phyloP scores from a whole-genome alignment of 805 yeast genomes.

The Wickerhamiella brachini region DNA sequence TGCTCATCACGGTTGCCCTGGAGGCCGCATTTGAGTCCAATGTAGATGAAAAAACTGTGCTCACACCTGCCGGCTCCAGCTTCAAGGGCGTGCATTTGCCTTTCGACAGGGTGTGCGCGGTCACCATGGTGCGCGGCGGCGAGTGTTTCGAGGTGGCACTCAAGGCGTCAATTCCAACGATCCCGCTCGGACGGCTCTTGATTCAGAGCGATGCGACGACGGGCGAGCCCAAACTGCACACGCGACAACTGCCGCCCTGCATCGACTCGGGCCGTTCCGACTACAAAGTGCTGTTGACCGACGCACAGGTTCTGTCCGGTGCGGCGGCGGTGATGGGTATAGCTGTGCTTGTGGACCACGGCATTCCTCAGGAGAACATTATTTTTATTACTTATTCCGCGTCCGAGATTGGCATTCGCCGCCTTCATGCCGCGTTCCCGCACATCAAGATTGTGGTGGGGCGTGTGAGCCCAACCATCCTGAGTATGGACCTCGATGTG shows the following conservation, averaged over 20 bases:
- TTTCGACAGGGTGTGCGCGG: conserved; percentile 47
- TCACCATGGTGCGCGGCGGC: conserved; percentile 78
- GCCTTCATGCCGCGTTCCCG: conserved; percentile 65
- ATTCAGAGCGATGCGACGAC: conserved; percentile 80
- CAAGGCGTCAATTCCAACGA: conserved; percentile 61
- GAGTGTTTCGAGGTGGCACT: conserved; percentile 79
- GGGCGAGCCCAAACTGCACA: conserved; percentile 89
- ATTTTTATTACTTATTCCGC: conserved; percentile 57
- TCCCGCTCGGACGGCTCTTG: conserved; percentile 66
- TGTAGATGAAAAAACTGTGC: conserved; percentile 24
- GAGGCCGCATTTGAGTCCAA: conserved; percentile 28
- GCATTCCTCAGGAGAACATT: conserved; percentile 46
- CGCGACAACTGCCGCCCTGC: conserved; percentile 51
- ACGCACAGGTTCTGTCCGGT: conserved; percentile 82
- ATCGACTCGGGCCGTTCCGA: conserved; percentile 13
- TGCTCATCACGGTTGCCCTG: conserved; percentile 54
- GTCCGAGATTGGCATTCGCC: conserved; percentile 62
- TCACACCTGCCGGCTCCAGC: conserved; percentile 30
- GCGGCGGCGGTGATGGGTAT: conserved; percentile 93
- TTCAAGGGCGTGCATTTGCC: conserved; percentile 23
- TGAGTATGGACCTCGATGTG: conserved; percentile 57
- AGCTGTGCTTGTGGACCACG: conserved; percentile 74
- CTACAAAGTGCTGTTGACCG: conserved; percentile 50
- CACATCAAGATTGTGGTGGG: conserved; percentile 58
- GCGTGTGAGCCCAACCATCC: conserved; percentile 39